Conservation (phyloP, 441 rosid genomes). For the Syzygium malaccense region DNA sequence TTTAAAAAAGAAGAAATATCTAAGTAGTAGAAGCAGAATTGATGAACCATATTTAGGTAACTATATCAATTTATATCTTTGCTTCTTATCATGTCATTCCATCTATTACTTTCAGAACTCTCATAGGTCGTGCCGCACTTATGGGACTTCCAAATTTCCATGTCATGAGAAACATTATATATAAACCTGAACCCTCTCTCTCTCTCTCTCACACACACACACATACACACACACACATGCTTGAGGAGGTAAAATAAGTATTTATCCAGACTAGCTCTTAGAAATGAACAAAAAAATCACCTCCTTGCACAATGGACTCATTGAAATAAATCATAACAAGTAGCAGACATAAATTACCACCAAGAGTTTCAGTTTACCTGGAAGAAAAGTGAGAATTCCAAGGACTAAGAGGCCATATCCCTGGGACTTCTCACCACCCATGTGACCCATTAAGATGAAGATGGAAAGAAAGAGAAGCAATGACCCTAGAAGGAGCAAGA, state of each 20-base stretch:
- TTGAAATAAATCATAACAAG: not conserved
- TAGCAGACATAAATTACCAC: not conserved
- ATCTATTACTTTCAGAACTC: not conserved
- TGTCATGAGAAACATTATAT: not conserved
- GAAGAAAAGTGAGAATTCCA: constrained; percentile 77
- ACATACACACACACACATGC: not conserved
- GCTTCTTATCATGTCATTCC: not conserved
- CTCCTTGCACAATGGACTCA: not conserved
- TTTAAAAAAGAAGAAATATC: not conserved
- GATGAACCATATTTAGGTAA: not conserved
- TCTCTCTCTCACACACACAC: not conserved
- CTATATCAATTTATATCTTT: not conserved
- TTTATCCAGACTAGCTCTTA: not conserved
- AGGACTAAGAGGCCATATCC: constrained; percentile 71
- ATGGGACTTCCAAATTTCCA: not conserved
- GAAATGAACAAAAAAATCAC: not conserved
- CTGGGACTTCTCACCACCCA: constrained; percentile 79
- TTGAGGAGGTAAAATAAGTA: not conserved
- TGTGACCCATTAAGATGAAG: constrained; percentile 79
- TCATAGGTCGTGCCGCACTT: not conserved
- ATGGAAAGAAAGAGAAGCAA: constrained; percentile 60
- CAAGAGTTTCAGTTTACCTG: constrained; percentile 34
- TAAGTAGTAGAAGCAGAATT: not conserved
- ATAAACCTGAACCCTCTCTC: not conserved
- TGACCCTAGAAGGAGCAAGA: constrained; percentile 60